Conservation (phyloP, 225 moss, liverwort and hornwort species). For the Ulota crispa region DNA sequence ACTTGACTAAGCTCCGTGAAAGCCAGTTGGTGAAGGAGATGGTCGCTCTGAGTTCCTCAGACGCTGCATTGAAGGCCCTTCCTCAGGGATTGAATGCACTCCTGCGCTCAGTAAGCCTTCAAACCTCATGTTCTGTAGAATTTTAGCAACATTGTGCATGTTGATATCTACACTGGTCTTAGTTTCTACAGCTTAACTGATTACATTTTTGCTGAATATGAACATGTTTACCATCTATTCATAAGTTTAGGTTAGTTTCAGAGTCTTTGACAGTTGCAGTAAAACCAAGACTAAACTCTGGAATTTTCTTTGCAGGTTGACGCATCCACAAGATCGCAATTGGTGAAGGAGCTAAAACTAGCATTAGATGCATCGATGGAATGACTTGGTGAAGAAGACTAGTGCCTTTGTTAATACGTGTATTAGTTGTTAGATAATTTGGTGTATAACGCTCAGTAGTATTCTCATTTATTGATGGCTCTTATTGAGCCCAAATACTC, state of each 20-base stretch:
- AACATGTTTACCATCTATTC: background rate
- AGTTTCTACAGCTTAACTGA: background rate
- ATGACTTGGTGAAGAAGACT: constrained; percentile 4
- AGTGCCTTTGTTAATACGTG: constrained; percentile 31
- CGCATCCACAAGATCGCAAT: constrained; percentile 43
- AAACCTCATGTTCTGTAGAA: too few relatives aligned
- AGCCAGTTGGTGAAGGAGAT: constrained; percentile 66
- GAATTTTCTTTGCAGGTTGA: constrained; percentile 42
- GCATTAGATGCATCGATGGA: constrained; percentile 35
- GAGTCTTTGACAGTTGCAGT: background rate
- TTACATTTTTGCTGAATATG: too few relatives aligned
- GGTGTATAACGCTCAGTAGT: constrained; percentile 30
- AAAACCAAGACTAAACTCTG: background rate
- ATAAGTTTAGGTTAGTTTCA: background rate
- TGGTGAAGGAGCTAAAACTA: constrained; percentile 51
- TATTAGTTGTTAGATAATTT: constrained; percentile 24
- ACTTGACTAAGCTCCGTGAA: constrained; percentile 56
- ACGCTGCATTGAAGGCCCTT: constrained; percentile 63
- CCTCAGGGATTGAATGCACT: constrained; percentile 75
- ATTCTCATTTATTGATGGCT: constrained; percentile 29
- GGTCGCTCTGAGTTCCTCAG: constrained; percentile 65
- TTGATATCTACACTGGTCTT: background rate
- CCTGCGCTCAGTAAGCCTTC: constrained; percentile 63
- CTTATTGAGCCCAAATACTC: constrained; percentile 30
- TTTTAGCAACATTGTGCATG: too few relatives aligned